phyloP scores from a whole-genome alignment of 768 basidiomycete species.

The Suillus plorans region DNA sequence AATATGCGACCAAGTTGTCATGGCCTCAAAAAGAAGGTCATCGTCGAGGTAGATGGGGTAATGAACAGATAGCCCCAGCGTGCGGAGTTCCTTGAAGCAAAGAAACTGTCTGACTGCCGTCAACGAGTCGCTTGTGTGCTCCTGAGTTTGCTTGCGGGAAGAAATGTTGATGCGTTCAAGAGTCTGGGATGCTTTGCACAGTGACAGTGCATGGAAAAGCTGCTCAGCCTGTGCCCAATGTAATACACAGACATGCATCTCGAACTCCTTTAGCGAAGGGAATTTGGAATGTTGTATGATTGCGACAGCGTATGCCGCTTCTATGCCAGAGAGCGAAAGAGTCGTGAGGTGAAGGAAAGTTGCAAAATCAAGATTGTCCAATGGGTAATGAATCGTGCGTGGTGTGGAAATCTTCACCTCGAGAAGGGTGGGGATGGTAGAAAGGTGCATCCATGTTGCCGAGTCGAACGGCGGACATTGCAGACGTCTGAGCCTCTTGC shows the following conservation, averaged over 20 bases:
- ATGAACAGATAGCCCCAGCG: neutral
- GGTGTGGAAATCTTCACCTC: neutral
- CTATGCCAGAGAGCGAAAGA: neutral
- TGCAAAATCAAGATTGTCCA: neutral
- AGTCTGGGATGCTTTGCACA: constrained; percentile 1
- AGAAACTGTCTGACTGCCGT: neutral
- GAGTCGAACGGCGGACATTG: neutral
- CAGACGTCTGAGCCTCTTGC: neutral
- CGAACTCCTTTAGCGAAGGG: neutral
- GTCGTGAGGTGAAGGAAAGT: neutral
- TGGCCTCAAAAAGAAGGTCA: neutral
- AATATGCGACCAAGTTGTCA: neutral
- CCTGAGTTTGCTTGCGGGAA: neutral
- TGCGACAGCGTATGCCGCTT: neutral
- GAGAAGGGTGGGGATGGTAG: neutral
- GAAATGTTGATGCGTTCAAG: neutral
- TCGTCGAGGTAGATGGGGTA: neutral
- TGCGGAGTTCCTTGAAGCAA: neutral
- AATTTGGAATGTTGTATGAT: neutral
- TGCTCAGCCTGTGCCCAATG: neutral
- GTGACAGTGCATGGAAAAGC: neutral
- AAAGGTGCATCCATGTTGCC: constrained; percentile 1
- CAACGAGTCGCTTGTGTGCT: neutral
- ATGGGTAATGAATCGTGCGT: neutral
- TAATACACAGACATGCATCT: neutral